Evolutionary conservation across 1,284 basidiomycete genomes (phyloP), one percentile per base, ranked within the genome.

Genomic region (Peniophora sp.): DNA sequence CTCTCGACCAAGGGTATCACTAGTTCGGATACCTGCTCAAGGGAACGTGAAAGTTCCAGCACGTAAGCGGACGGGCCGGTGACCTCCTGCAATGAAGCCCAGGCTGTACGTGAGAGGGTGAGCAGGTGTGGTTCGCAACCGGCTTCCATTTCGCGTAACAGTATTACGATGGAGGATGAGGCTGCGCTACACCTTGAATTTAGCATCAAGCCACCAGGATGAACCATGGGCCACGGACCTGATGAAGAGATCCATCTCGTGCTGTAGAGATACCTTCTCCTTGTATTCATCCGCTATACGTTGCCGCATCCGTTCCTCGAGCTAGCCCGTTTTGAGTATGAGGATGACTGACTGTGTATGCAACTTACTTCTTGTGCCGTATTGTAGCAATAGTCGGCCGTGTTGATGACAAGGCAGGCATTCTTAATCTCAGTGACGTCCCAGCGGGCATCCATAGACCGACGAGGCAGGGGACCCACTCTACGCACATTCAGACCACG

Each of bases 311-410:
- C 91, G 92, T 57, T 96, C 90, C 64, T 98, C 96, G 20, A 99
- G 78, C 88, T 96, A 60, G 41, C 52, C 24, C 12, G n/a, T 46
- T 50, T 18, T 36, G 45, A 47, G n/a, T 47, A 44, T 48, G 27
- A 36, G 6, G 14, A 49, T 18, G 32, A 39, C 17, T 11, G 18
- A 8, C 23, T 47, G 17, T 39, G 56, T 68, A 32, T 12, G 27
- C 12, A 12, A 5, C 27, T 18, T 58, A 85, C 91, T 76, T 97
- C 93, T 18, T 82, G 64, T 1, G 93, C 89, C 1, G 96, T 99
- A 3, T 82, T 86, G 58, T 93, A 88, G 65, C 97, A 99, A 67
- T 99, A 99, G 61, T 99, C 96, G 2, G 95, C 95, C 0, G 97
- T 99, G 63, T 99, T 99, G 62, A 99, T 84, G 20, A 97, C 72